Evolutionary conservation across 164 flowering plant species (phyloP).

Genomic region (Tetracentron sinense): DNA sequence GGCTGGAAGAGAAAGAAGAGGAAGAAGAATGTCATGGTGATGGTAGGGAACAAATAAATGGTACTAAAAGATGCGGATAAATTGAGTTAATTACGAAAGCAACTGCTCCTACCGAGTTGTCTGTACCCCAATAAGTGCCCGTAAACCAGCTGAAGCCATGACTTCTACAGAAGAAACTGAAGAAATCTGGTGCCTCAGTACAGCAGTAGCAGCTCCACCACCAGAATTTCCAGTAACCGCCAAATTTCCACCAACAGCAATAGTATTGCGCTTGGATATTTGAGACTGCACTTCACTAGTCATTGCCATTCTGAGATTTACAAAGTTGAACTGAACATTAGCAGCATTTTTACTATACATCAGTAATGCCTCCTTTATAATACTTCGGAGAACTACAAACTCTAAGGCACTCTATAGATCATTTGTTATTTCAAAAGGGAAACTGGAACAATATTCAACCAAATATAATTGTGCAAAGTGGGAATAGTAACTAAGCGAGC

Average conservation of each 20-base stretch:
- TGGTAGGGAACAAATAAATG: neutral
- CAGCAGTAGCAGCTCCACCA: constrained; percentile 67
- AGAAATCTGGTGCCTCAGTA: constrained; percentile 70
- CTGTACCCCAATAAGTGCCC: constrained; percentile 66
- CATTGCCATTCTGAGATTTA: constrained; percentile 74
- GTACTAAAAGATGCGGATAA: neutral
- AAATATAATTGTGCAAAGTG: no score
- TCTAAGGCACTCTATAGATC: no score
- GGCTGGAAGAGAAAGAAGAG: constrained; percentile 35
- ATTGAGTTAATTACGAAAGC: constrained; percentile 12
- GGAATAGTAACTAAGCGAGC: no score
- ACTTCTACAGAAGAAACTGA: constrained; percentile 64
- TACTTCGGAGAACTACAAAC: no score
- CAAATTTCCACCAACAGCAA: constrained; percentile 80
- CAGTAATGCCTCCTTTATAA: no score
- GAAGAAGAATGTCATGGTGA: neutral
- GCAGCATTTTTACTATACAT: no score
- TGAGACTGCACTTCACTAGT: constrained; percentile 76
- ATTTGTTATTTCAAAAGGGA: no score
- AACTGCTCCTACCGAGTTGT: constrained; percentile 60
- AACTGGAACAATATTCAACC: no score
- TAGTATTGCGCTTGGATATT: constrained; percentile 58
- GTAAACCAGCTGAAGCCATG: constrained; percentile 79
- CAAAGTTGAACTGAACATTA: constrained; percentile 2
- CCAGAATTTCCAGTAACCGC: constrained; percentile 66